These are phyloP conservation scores for Talaromyces rugulosus DNA, from an alignment of 2,329 filamentous ascomycete genomes.

Conservation along the genomic window DNA sequence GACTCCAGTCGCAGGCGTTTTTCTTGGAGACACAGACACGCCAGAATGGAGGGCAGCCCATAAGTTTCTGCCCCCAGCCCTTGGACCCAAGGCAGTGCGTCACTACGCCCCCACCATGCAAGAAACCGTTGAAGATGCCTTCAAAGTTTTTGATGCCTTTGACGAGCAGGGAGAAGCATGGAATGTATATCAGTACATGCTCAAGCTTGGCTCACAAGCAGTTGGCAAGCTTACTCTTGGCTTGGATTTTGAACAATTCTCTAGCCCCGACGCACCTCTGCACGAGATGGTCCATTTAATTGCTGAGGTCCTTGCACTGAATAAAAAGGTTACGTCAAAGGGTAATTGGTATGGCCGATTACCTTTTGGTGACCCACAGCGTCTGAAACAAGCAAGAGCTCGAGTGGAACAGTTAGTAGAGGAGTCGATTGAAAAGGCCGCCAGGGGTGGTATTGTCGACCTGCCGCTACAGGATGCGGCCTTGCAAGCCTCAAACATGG, in stretches of 20 bases:
- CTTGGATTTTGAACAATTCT: slow-evolving; percentile 45
- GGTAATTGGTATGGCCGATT: slow-evolving; percentile 55
- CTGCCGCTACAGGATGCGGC: slow-evolving; percentile 43
- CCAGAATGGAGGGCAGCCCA: slow-evolving; percentile 44
- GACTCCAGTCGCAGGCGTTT: slow-evolving; percentile 23
- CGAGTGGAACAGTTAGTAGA: slow-evolving; percentile 1
- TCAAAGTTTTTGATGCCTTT: slow-evolving; percentile 45
- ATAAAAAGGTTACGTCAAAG: slow-evolving; percentile 55
- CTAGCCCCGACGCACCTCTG: slow-evolving; percentile 40
- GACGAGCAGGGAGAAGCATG: slow-evolving; percentile 43
- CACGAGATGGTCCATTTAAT: slow-evolving; percentile 52
- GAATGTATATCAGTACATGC: slow-evolving; percentile 50
- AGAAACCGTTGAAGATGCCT: slow-evolving; percentile 48
- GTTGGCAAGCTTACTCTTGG: slow-evolving; percentile 44
- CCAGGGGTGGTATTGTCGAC: slow-evolving; percentile 22
- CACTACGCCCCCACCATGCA: slow-evolving; percentile 61
- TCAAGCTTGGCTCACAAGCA: slow-evolving; percentile 44
- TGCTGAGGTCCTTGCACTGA: slow-evolving; percentile 50
- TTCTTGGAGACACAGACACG: slow-evolving; percentile 29
- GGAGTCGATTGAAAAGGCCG: slow-evolving; percentile 22
- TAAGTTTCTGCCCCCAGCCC: slow-evolving; percentile 59
- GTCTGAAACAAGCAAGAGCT: neutral
- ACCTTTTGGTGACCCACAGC: slow-evolving; percentile 51
- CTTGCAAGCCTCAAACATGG: slow-evolving; percentile 33
- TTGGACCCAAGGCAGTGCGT: slow-evolving; percentile 57